These are phyloP conservation scores for Termitomyces heimii DNA, from an alignment of 768 basidiomycete genomes.

Conservation along the genomic window DNA sequence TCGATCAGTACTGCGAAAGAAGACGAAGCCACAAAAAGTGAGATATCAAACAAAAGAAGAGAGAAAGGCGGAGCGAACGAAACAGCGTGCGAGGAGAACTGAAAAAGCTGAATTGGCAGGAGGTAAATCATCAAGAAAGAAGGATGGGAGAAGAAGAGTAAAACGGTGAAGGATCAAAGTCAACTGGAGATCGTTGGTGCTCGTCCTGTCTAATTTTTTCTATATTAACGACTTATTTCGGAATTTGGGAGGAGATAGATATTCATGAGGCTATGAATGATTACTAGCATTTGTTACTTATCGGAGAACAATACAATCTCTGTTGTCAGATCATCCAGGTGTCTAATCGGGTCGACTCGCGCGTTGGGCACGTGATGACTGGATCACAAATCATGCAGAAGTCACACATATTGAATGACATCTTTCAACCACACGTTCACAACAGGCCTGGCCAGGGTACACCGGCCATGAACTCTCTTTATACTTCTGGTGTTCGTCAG, in stretches of 20 bases:
- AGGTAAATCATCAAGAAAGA: conserved; percentile 49
- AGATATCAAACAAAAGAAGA: conserved; percentile 70
- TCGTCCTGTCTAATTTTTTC: neutral
- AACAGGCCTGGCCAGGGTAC: conserved; percentile 6
- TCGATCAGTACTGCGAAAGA: conserved; percentile 16
- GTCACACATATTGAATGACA: neutral
- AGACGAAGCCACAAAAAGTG: conserved; percentile 35
- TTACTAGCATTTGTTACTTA: neutral
- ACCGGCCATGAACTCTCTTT: conserved; percentile 82
- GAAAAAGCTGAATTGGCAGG: conserved; percentile 73
- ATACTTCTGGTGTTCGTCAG: conserved; percentile 90
- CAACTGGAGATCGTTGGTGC: neutral
- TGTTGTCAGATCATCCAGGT: neutral
- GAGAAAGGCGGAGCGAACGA: conserved; percentile 52
- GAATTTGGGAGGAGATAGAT: neutral
- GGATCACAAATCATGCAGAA: neutral
- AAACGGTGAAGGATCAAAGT: conserved; percentile 9
- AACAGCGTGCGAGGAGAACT: conserved; percentile 56
- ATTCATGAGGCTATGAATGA: neutral
- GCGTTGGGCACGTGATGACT: neutral
- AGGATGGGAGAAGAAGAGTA: conserved; percentile 14
- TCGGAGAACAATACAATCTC: neutral
- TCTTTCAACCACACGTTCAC: neutral
- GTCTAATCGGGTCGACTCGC: no score
- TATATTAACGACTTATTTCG: neutral